Conservation (phyloP, 768 basidiomycete species). For the Panellus pusillus region DNA sequence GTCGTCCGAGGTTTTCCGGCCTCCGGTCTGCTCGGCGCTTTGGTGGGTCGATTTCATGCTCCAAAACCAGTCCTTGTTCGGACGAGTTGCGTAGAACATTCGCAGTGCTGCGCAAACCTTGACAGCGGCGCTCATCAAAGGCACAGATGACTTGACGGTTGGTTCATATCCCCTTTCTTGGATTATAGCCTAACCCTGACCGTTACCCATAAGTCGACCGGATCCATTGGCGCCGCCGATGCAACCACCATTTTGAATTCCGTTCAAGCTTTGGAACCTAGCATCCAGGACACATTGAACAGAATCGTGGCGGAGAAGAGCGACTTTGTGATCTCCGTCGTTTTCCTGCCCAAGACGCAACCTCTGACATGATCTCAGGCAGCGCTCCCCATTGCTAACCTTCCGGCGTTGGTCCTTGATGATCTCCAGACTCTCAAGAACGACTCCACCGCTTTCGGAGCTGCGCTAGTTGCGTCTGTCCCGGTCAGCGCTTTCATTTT, state of each 20-base stretch:
- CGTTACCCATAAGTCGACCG: not conserved
- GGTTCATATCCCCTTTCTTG: too few species aligned
- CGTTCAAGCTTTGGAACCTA: not conserved
- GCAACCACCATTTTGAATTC: too few species aligned
- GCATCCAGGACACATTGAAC: conserved; percentile 24
- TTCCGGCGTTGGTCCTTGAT: conserved; percentile 29
- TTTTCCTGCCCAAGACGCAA: not conserved
- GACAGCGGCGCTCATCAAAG: conserved; percentile 21
- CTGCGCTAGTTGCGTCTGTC: conserved; percentile 28
- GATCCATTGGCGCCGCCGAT: too few species aligned
- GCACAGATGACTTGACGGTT: conserved; percentile 30
- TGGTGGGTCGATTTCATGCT: too few species aligned
- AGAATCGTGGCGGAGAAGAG: conserved; percentile 28
- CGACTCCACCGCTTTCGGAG: conserved; percentile 23
- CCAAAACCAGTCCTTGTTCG: too few species aligned
- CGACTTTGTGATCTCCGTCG: conserved; percentile 19
- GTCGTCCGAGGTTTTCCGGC: conserved; percentile 30
- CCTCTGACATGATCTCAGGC: conserved; percentile 6
- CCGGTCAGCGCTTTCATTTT: not conserved
- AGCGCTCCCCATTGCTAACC: conserved; percentile 28
- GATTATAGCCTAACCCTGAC: not conserved
- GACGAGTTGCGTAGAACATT: conserved; percentile 24
- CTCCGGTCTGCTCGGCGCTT: too few species aligned
- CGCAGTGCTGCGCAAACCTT: conserved; percentile 26
- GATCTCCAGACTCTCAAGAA: conserved; percentile 29